Evolutionary conservation across 1,284 basidiomycete species (phyloP), one percentile per base, ranked within the genome.

Genomic region (Malassezia nana): DNA sequence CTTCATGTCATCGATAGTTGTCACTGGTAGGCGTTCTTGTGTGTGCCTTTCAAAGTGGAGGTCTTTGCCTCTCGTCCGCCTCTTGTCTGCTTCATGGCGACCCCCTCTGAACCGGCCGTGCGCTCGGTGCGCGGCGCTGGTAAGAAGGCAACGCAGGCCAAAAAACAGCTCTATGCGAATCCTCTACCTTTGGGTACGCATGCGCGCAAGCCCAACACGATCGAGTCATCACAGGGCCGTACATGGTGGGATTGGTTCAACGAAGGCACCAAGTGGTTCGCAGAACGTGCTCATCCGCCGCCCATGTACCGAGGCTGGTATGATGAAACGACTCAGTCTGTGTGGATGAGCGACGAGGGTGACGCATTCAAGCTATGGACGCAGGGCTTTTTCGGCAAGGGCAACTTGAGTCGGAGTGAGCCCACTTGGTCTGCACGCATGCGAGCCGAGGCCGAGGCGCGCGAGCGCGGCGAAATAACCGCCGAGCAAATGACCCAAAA

Each of bases 361-460:
- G 43, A 60, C 29, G 64, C 64, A 4, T 35, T 58, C 32, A 35
- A 84, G 1, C 79, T 98, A 24, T 99, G 94, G 87, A 79, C 82
- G 40, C 78, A 86, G 54, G 92, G 94, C 0, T 96, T 96, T 78
- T 98, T 96, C 74, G 92, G 94, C 18, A 98, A 98, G 75, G 94
- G 94, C 1, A 85, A 85, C 66, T 77, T 98, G 44, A 90, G 87
- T 31, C 77, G 94, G 50, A 92, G 88, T 74, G 94, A 98, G 74
- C 92, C 92, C 1, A 89, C 83, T 44, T 99, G 92, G 94, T 44
- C 54, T 60, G 74, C 50, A 65, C 75, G 48, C 52, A 72, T 60
- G 64, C 74, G 75, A 55, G 74, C 61, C 31, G 65, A 62, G 63
- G 75, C 74, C 18, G 55, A 59, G 41, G 64, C 59, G 5, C 43